Evolutionary conservation across 2,329 filamentous ascomycete genomes (phyloP).

Genomic region (Hypoxylon sp.): DNA sequence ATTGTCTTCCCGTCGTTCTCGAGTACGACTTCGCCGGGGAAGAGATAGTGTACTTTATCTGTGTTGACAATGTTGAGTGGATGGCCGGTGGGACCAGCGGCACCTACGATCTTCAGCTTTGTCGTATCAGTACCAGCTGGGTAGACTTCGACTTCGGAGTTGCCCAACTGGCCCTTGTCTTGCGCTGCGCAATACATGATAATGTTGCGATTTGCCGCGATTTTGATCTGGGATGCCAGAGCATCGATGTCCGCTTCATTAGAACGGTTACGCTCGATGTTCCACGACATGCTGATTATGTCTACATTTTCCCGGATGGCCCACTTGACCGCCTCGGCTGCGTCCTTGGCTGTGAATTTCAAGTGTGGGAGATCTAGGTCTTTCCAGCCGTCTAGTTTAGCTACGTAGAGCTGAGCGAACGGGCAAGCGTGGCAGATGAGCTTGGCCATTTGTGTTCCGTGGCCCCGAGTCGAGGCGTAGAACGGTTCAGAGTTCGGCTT

Average conservation of each 20-base stretch:
- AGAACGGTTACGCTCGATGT: constrained; percentile 28
- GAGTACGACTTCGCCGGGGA: constrained; percentile 29
- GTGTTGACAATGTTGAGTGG: constrained; percentile 34
- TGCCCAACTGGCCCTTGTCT: constrained; percentile 25
- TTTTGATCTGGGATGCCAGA: constrained; percentile 25
- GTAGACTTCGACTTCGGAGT: constrained; percentile 23
- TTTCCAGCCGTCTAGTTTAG: constrained; percentile 34
- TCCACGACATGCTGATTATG: constrained; percentile 36
- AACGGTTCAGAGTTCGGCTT: constrained; percentile 28
- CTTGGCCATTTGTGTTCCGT: constrained; percentile 31
- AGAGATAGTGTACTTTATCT: constrained; percentile 29
- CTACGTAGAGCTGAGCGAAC: constrained; percentile 29
- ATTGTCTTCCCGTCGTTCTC: constrained; percentile 25
- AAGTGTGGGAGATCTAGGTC: constrained; percentile 24
- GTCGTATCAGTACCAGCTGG: constrained; percentile 26
- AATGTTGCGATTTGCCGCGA: constrained; percentile 25
- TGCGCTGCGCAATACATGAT: constrained; percentile 32
- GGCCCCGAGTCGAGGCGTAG: constrained; percentile 27
- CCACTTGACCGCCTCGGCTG: constrained; percentile 29
- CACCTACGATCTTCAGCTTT: constrained; percentile 26
- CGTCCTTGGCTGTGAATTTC: constrained; percentile 28
- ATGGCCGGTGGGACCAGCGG: constrained; percentile 24
- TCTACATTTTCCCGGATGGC: constrained; percentile 30
- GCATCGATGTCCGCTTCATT: constrained; percentile 32
- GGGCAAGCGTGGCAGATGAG: constrained; percentile 33